Evolutionary conservation across 805 yeast species (phyloP), one percentile per base, ranked within the genome.

Genomic region (Nakazawaea pomicola): DNA sequence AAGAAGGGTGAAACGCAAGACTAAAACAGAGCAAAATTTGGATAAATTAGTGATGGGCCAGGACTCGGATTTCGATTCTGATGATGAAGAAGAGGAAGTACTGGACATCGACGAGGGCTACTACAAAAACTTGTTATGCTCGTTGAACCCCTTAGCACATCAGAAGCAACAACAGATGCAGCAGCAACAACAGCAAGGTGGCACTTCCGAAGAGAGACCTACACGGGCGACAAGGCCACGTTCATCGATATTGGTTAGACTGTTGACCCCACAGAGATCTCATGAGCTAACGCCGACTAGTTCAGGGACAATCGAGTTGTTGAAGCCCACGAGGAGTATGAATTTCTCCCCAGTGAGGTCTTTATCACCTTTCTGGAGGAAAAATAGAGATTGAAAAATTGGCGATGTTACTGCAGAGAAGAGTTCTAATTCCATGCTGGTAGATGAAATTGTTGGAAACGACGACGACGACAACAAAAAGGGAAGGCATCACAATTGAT

Each of bases 311-410:
- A 21, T 18, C 15, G 31, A 24, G 7, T 17, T 38, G 18, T 29
- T 40, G 30, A 29, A 12, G 12, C 44, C 44, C 5, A 28, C 23
- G 9, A 45, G 56, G 27, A 48, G 53, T 8, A 41, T 55, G 20
- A 55, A 53, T 0, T 51, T 55, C 21, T 58, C 61, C 0, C 63
- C 61, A 3, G 53, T 52, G 16, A 51, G 62, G 45, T 44, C 61
- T 1, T 36, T 59, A 18, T 58, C 62, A 24, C 65, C 65, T 2
- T 59, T 60, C 25, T 43, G 54, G 29, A 35, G 55, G 18, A 52
- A 55, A 23, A 49, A 48, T 16, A 51, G 48, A 42, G 45, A 47
- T n/a, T 32, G 6, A 17, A 32, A n/a, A n/a, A n/a, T n/a, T n/a
- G n/a, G n/a, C n/a, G n/a, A n/a, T n/a, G n/a, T n/a, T n/a, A n/a